These are phyloP conservation scores for Citropsis articulata DNA, from an alignment of 345 rosid species.

Conservation along the genomic window DNA sequence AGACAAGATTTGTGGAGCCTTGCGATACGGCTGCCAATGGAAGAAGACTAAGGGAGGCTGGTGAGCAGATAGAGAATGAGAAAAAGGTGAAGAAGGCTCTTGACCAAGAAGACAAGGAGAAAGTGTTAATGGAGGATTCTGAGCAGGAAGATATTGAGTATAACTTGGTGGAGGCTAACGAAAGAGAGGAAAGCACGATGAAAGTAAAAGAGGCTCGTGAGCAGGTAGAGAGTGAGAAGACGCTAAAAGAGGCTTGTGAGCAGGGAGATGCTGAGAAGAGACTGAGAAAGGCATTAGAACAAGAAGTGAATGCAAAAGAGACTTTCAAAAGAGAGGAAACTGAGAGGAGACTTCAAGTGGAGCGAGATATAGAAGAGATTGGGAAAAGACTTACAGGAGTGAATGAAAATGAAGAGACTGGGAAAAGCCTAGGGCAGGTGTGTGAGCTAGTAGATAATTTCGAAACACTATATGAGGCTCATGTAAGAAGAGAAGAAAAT, in stretches of 20 bases:
- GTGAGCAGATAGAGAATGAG: constrained; percentile 30
- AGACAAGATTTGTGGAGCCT: constrained; percentile 28
- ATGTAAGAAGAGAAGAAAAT: constrained; percentile 25
- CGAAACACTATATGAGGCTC: constrained; percentile 24
- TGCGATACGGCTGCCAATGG: constrained; percentile 31
- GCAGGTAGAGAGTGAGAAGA: constrained; percentile 38
- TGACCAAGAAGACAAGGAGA: constrained; percentile 40
- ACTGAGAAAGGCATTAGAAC: constrained; percentile 22
- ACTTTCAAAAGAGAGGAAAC: constrained; percentile 34
- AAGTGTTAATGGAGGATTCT: constrained; percentile 35
- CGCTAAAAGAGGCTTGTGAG: constrained; percentile 35
- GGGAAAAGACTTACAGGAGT: constrained; percentile 7
- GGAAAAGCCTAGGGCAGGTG: constrained; percentile 2
- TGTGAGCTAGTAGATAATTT: constrained; percentile 9
- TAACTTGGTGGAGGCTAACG: constrained; percentile 28
- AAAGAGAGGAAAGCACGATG: constrained; percentile 37
- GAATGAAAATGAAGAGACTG: constrained; percentile 22
- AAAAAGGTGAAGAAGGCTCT: constrained; percentile 31
- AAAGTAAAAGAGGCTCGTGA: constrained; percentile 28
- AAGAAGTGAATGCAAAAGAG: constrained; percentile 36
- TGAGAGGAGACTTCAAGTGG: constrained; percentile 36
- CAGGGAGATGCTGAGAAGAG: constrained; percentile 35
- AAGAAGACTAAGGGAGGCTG: constrained; percentile 22
- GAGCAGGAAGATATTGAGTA: constrained; percentile 37
- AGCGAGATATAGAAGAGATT: constrained; percentile 19